Conservation (phyloP, 2,329 filamentous ascomycete species). For the Septoria linicola region DNA sequence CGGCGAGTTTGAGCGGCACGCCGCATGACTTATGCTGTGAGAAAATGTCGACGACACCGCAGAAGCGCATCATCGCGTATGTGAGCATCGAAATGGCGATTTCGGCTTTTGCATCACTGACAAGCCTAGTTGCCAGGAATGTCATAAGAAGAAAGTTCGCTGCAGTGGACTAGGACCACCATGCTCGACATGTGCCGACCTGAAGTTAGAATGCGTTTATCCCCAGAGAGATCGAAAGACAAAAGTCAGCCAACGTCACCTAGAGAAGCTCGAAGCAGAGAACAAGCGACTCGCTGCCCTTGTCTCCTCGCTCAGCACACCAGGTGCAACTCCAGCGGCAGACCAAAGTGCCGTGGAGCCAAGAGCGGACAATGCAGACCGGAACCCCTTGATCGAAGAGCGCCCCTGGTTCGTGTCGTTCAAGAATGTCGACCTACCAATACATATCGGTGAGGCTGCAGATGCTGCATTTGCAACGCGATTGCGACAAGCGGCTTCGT, state of each 20-base stretch:
- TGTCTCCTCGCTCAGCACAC: conserved; percentile 17
- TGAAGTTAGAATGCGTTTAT: conserved; percentile 30
- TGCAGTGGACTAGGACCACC: conserved; percentile 37
- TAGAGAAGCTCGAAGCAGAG: conserved; percentile 35
- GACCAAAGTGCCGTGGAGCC: conserved; percentile 17
- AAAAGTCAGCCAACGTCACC: conserved; percentile 36
- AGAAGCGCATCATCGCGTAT: conserved; percentile 24
- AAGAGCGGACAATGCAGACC: conserved; percentile 32
- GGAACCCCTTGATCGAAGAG: conserved; percentile 40
- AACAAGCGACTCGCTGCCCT: conserved; percentile 33
- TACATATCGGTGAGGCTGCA: conserved; percentile 41
- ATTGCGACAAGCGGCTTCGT: conserved; percentile 37
- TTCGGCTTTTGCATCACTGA: not conserved
- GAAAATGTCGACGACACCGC: conserved; percentile 7
- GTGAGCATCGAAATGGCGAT: not conserved
- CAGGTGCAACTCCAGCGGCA: conserved; percentile 3
- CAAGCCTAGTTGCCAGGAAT: conserved; percentile 29
- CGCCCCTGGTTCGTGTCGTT: conserved; percentile 41
- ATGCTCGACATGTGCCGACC: conserved; percentile 35
- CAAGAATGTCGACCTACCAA: conserved; percentile 36
- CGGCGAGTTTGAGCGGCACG: not conserved
- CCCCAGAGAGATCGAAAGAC: conserved; percentile 35
- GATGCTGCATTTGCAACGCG: conserved; percentile 42
- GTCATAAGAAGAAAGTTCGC: conserved; percentile 38
- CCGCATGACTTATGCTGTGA: not conserved